Percentiles rank a stretch among this genome's conserved stretches.
These are phyloP conservation scores for Botrytis deweyae DNA, from an alignment of 2,329 filamentous ascomycete species.

Conservation along the genomic window DNA sequence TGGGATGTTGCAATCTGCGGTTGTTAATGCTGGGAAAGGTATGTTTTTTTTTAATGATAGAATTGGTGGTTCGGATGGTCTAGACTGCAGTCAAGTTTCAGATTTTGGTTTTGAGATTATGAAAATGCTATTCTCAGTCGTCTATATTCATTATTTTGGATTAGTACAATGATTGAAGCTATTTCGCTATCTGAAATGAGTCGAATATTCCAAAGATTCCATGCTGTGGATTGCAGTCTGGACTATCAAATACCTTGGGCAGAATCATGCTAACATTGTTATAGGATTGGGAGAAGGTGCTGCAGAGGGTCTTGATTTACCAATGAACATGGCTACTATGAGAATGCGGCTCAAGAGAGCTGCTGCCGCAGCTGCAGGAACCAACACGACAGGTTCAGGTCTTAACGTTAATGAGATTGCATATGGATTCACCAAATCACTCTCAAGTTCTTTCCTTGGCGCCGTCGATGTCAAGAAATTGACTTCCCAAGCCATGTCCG, in stretches of 20 bases:
- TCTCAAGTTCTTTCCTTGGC: slow-evolving; percentile 20
- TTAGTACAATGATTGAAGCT: neutral
- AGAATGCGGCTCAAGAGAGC: neutral
- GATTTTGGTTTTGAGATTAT: neutral
- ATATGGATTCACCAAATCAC: slow-evolving; percentile 19
- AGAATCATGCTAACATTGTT: neutral
- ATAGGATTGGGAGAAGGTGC: slow-evolving; percentile 19
- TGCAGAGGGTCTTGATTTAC: slow-evolving; percentile 17
- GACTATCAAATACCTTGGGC: neutral
- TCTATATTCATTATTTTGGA: neutral
- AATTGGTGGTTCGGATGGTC: neutral
- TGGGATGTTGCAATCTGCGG: slow-evolving; percentile 16
- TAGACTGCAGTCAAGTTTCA: neutral
- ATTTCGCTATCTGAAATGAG: neutral
- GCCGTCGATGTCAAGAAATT: slow-evolving; percentile 14
- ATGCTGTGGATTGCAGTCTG: neutral
- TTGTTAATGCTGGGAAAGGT: slow-evolving; percentile 18
- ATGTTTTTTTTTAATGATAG: neutral
- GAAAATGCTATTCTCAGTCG: neutral
- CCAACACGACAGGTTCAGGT: neutral
- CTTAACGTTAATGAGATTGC: neutral
- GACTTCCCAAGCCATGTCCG: slow-evolving; percentile 14
- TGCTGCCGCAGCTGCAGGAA: neutral
- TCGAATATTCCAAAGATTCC: neutral
- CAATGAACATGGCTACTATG: neutral